Percentiles rank a stretch among this genome's conserved stretches.
These are phyloP conservation scores for Aspergillus brunneoviolaceus DNA, from an alignment of 2,329 filamentous ascomycete genomes.

Conservation along the genomic window DNA sequence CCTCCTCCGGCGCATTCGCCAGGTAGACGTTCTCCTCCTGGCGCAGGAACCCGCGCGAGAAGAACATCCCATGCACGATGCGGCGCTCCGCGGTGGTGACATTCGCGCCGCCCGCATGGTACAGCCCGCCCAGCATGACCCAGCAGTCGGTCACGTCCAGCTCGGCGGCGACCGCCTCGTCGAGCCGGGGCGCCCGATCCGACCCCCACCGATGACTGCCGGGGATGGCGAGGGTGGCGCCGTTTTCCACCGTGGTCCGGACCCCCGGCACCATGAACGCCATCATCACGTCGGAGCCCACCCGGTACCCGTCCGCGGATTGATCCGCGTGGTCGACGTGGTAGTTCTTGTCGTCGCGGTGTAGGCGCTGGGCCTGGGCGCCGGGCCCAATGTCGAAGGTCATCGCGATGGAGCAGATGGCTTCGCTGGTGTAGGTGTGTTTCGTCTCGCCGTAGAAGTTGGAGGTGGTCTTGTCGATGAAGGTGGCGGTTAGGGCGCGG, in stretches of 20 bases:
- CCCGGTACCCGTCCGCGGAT: conserved; percentile 8
- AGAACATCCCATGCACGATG: conserved; percentile 14
- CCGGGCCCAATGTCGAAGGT: conserved; percentile 20
- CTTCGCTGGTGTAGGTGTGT: conserved; percentile 28
- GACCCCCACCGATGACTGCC: conserved; percentile 13
- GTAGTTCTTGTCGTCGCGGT: conserved; percentile 18
- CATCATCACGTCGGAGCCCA: conserved; percentile 14
- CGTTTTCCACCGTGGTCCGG: conserved; percentile 13
- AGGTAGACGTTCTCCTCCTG: conserved; percentile 17
- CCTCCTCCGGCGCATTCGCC: conserved; percentile 7
- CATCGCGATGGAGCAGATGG: conserved; percentile 25
- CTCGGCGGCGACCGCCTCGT: conserved; percentile 8
- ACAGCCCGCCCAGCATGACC: conserved; percentile 15
- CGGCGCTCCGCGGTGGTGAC: conserved; percentile 7
- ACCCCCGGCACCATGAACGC: conserved; percentile 12
- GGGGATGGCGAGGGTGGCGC: conserved; percentile 12
- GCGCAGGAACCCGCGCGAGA: conserved; percentile 13
- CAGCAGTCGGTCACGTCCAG: conserved; percentile 12
- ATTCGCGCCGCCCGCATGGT: conserved; percentile 14
- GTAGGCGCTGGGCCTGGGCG: conserved; percentile 13
- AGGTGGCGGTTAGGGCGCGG: conserved; percentile 19
- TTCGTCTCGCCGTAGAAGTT: conserved; percentile 29
- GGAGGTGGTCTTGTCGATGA: conserved; percentile 28
- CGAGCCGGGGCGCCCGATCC: conserved; percentile 6
- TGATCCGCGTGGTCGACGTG: conserved; percentile 15